These are phyloP conservation scores for Ophiocytium majus DNA, from an alignment of 352 stramenopile genomes.

Conservation along the genomic window DNA sequence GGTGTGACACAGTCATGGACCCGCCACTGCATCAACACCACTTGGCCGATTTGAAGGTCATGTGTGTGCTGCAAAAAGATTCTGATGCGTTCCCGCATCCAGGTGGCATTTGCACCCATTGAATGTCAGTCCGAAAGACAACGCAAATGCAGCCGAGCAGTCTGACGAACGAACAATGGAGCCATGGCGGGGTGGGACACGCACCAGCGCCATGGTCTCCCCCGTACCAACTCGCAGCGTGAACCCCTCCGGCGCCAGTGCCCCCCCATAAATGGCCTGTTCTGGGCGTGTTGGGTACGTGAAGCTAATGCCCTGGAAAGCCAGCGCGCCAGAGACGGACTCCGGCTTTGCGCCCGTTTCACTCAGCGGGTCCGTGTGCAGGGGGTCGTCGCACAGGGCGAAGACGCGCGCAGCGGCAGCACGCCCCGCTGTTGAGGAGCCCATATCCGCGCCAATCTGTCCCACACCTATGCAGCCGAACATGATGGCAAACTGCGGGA, in stretches of 20 bases:
- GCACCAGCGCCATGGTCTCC: conserved; percentile 61
- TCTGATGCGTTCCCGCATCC: too few relatives aligned
- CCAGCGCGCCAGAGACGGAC: conserved; percentile 58
- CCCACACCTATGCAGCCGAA: conserved; percentile 44
- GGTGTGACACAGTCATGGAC: too few relatives aligned
- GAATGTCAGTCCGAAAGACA: too few relatives aligned
- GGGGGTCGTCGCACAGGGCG: conserved; percentile 33
- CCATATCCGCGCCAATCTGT: conserved; percentile 46
- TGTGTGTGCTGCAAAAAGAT: too few relatives aligned
- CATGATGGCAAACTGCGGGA: conserved; percentile 39
- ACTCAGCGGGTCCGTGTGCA: conserved; percentile 42
- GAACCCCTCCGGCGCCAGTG: conserved; percentile 33
- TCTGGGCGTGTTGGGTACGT: conserved; percentile 68
- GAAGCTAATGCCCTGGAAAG: conserved; percentile 71
- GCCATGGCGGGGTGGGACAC: too few relatives aligned
- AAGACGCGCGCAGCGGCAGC: conserved; percentile 36
- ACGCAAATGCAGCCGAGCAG: too few relatives aligned
- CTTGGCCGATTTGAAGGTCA: too few relatives aligned
- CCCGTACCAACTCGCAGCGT: conserved; percentile 47
- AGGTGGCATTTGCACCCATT: too few relatives aligned
- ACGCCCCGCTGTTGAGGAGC: conserved; percentile 8
- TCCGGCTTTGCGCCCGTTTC: conserved; percentile 30
- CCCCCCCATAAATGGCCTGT: conserved; percentile 26
- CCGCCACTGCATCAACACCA: too few relatives aligned
- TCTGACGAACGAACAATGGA: too few relatives aligned